These are phyloP conservation scores for Eucalyptus dawsonii DNA, from an alignment of 345 rosid species.

Conservation along the genomic window DNA sequence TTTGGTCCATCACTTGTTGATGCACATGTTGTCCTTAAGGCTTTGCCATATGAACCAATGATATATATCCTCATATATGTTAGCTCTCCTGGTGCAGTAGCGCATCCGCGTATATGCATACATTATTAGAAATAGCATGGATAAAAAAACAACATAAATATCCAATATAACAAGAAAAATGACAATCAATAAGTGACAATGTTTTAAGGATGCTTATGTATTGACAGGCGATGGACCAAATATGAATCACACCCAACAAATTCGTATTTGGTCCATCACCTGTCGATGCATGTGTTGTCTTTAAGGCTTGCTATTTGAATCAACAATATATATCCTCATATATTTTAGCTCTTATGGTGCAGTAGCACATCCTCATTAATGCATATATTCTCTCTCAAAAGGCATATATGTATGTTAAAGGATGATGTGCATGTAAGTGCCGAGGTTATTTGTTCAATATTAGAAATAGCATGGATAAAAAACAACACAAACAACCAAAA, in stretches of 20 bases:
- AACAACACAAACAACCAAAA: background rate
- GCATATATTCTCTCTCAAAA: background rate
- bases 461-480: background rate
- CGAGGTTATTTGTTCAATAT: background rate
- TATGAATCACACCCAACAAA: background rate
- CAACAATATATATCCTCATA: background rate
- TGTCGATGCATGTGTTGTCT: background rate
- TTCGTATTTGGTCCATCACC: background rate
- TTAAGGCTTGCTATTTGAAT: background rate
- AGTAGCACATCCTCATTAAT: background rate
- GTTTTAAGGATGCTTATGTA: background rate
- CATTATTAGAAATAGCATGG: background rate
- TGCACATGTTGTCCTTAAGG: background rate
- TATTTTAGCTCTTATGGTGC: background rate
- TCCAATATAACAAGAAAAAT: background rate
- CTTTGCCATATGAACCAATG: background rate
- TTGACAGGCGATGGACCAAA: background rate
- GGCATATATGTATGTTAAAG: background rate
- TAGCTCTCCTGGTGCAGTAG: background rate
- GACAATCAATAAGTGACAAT: background rate
- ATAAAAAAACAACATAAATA: background rate
- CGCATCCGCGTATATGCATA: background rate
- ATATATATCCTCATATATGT: background rate
- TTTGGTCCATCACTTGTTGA: background rate
- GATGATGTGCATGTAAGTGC: background rate